Base-by-base conservation (phyloP, 1,284 basidiomycete species). In the Rhodotorula glutinis region DNA sequence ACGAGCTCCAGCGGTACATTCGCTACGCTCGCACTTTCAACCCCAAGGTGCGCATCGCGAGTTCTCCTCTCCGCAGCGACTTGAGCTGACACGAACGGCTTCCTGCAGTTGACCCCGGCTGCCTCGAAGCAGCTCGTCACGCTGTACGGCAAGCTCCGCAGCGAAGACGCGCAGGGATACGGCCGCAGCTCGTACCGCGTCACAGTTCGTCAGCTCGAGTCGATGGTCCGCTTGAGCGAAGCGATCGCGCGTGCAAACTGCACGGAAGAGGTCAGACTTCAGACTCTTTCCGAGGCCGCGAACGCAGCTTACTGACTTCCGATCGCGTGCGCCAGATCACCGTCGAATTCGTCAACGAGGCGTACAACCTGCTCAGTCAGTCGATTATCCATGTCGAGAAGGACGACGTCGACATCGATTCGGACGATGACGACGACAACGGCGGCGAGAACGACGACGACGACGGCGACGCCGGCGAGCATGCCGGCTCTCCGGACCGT, bases 361-460 rank as follows among this genome's bases (percentile, higher is more conserved):
- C 96, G 2, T 98, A 92, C 80, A 88, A 86, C 38, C 87, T 99
- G 19, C 83, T 99, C 27, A 87, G 91, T 46, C 93, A 98, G 79
- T 98, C 94, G 4, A 99, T 98, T 80, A 98, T 98, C 75, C 96
- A 98, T 76, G 95, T 99, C 71, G 96, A 98, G 78, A 93, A 98
- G 80, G 96, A 99, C 77, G 95, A 98, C 75, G 89, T 99, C 76
- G 92, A 94, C 77, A 91, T 98, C 76, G 95, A 98, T 76, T 82
- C 69, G 38, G 56, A 63, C 53, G 83, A 85, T 41, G 83, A 83
- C 41, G 72, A 65, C 51, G 74, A 70, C 66, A 73, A 71, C 54
- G 66, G 65, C 19, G 72, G 71, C 63, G 40, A 41, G 10, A 73
- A 71, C 38, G 87, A 88, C 64, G 83, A 43, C 21, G 77, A 79